These are phyloP conservation scores for Trichoderma guizhouense DNA, from an alignment of 2,329 filamentous ascomycete genomes.

Conservation along the genomic window DNA sequence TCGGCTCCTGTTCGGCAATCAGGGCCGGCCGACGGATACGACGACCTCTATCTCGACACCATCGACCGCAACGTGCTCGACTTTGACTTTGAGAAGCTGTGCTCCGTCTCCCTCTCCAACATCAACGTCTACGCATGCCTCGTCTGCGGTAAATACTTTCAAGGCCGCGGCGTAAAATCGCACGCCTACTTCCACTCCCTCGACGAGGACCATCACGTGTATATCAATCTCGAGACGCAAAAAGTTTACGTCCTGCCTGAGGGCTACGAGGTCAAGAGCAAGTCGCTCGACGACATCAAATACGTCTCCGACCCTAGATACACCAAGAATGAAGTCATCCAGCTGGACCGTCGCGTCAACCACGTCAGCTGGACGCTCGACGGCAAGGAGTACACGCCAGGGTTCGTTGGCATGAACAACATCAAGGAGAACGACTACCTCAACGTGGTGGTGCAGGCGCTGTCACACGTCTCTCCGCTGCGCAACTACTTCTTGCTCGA, in stretches of 20 bases:
- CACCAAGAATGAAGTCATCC: slow-evolving; percentile 72
- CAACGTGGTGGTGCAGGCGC: slow-evolving; percentile 88
- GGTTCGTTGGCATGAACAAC: slow-evolving; percentile 99
- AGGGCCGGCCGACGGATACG: slow-evolving; percentile 82
- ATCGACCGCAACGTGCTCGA: slow-evolving; percentile 90
- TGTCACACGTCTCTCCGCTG: slow-evolving; percentile 84
- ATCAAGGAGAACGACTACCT: slow-evolving; percentile 99
- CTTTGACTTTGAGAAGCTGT: slow-evolving; percentile 98
- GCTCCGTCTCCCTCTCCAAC: slow-evolving; percentile 91
- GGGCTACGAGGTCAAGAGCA: slow-evolving; percentile 93
- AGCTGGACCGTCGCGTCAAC: slow-evolving; percentile 65
- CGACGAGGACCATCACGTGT: slow-evolving; percentile 94
- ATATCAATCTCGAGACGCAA: slow-evolving; percentile 94
- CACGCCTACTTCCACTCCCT: slow-evolving; percentile 97
- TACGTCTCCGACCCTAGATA: slow-evolving; percentile 93
- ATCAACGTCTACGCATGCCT: slow-evolving; percentile 99
- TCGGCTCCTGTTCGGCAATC: slow-evolving; percentile 62
- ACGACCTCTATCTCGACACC: slow-evolving; percentile 95
- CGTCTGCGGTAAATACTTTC: slow-evolving; percentile 96
- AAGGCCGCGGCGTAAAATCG: slow-evolving; percentile 88
- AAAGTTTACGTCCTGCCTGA: slow-evolving; percentile 91
- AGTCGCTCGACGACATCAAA: slow-evolving; percentile 95
- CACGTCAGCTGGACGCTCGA: slow-evolving; percentile 68
- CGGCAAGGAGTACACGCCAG: slow-evolving; percentile 84
- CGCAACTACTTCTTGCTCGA: slow-evolving; percentile 91